Conservation (phyloP, 1,284 basidiomycete genomes). For the Trametes polyzona region DNA sequence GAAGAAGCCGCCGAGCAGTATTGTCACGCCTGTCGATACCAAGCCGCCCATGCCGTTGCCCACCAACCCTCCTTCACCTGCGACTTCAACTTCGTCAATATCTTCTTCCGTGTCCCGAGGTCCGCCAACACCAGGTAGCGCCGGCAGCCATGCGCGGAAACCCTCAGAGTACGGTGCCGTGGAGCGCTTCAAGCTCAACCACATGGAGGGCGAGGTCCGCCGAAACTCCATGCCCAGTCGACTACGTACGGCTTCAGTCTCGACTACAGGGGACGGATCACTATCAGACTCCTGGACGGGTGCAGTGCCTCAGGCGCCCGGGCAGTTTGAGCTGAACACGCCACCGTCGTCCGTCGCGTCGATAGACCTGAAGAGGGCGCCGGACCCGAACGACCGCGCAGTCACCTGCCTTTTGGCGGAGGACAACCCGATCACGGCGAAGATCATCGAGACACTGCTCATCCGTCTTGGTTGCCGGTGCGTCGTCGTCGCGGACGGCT, state of each 20-base stretch:
- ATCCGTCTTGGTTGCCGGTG: slow-evolving; percentile 92
- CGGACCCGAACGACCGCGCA: slow-evolving; percentile 74
- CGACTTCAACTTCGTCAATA: slow-evolving; percentile 91
- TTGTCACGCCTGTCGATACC: slow-evolving; percentile 67
- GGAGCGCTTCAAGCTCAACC: slow-evolving; percentile 83
- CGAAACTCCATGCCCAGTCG: slow-evolving; percentile 90
- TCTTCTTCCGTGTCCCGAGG: slow-evolving; percentile 88
- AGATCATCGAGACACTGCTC: slow-evolving; percentile 93
- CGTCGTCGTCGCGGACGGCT: slow-evolving; percentile 93
- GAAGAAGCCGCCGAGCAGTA: slow-evolving; percentile 72
- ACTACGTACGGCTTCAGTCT: slow-evolving; percentile 85
- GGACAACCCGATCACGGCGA: slow-evolving; percentile 96
- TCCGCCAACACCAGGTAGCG: slow-evolving; percentile 72
- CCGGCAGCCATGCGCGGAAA: slow-evolving; percentile 70
- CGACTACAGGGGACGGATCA: slow-evolving; percentile 76
- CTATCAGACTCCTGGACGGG: slow-evolving; percentile 74
- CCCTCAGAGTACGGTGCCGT: slow-evolving; percentile 86
- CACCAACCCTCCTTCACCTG: slow-evolving; percentile 84
- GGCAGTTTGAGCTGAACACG: slow-evolving; percentile 57
- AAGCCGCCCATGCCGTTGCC: slow-evolving; percentile 45
- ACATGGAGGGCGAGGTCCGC: slow-evolving; percentile 73
- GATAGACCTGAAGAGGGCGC: slow-evolving; percentile 71
- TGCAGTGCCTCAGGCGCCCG: slow-evolving; percentile 55
- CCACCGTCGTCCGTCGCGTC: slow-evolving; percentile 81
- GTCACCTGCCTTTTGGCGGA: slow-evolving; percentile 95